Base-by-base conservation (phyloP, 306 rosid species). In the Trifolium fragiferum region DNA sequence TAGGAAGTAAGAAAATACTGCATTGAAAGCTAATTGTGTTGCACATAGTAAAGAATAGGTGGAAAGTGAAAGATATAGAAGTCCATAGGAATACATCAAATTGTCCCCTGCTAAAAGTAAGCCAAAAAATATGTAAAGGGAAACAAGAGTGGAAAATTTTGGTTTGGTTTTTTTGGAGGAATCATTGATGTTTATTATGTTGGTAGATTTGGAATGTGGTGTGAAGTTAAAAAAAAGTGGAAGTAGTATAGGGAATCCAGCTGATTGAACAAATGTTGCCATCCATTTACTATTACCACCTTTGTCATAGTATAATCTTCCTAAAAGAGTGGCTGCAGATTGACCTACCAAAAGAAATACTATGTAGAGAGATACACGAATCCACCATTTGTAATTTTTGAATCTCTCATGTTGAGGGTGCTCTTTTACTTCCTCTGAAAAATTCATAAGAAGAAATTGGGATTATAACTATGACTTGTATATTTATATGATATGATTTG, bases 281-380 rank as follows among this genome's bases (percentile, higher is more conserved):
- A 89, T 84, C 91, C 95, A 89, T 84, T 85, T 85, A 72, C 94
- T 89, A 16, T 85, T 82, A 35, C 94, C 91, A 58, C 91, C 91
- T 49, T 83, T 73, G 74, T 85, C 90, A 76, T 79, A 89, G 68
- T 89, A 89, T 40, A 89, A 68, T 49, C 87, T 58, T 66, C 91
- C 90, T 73, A 89, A 68, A 30, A 87, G 88, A 8, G 76, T 83
- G 11, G 90, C 90, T 57, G 84, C 67, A 66, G 90, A 82, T 84
- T 89, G 91, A 46, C 90, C 90, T 1, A 54, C 66, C 8, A 89
- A 55, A 71, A 83, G 60, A 74, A 84, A 89, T 47, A 76, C 21
- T 19, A 35, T 78, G 82, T 87, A 83, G 54, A 84, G 55, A 15
- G 47, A 68, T 57, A 89, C 82, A 2, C 78, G 68, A 43, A 87